These are phyloP conservation scores for Yamadazyma sp. DNA, from an alignment of 805 yeast species.

Conservation along the genomic window DNA sequence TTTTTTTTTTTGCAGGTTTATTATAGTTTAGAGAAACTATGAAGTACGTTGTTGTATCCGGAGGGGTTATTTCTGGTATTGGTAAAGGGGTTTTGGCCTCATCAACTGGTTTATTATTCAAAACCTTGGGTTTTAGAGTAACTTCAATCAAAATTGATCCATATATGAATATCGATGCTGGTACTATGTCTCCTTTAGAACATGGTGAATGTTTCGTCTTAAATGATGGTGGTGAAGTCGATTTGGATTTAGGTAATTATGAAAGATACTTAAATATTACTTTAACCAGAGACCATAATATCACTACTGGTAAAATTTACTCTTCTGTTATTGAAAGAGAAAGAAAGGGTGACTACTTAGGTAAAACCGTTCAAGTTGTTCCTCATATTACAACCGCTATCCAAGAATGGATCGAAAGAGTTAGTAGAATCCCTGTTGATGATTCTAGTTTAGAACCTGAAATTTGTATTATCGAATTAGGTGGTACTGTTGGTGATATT, in stretches of 20 bases:
- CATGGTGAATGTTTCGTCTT: conserved; percentile 98
- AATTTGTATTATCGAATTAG: conserved; percentile 93
- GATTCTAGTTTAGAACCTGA: conserved; percentile 86
- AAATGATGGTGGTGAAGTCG: conserved; percentile 99
- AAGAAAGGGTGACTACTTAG: conserved; percentile 95
- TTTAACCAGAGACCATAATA: conserved; percentile 89
- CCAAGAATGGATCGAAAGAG: conserved; percentile 98
- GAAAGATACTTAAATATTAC: conserved; percentile 95
- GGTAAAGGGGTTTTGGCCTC: conserved; percentile 99
- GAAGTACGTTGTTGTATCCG: conserved; percentile 99
- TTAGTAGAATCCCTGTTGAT: conserved; percentile 89
- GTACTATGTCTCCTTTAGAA: conserved; percentile 98
- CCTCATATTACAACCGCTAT: conserved; percentile 97
- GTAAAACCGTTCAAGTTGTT: conserved; percentile 99
- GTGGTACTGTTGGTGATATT: conserved; percentile 99
- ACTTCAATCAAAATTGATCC: conserved; percentile 99
- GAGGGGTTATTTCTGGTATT: conserved; percentile 99
- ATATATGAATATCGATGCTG: conserved; percentile 98
- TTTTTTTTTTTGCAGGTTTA: no score
- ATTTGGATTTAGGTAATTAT: conserved; percentile 95
- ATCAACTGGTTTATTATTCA: conserved; percentile 91
- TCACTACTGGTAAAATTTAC: conserved; percentile 97
- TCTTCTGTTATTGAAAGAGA: conserved; percentile 91
- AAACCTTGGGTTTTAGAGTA: conserved; percentile 90
- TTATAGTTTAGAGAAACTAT: conserved; percentile 33